These are phyloP conservation scores for Polytrichum commune DNA, from an alignment of 225 moss, liverwort and hornwort genomes.

Conservation along the genomic window DNA sequence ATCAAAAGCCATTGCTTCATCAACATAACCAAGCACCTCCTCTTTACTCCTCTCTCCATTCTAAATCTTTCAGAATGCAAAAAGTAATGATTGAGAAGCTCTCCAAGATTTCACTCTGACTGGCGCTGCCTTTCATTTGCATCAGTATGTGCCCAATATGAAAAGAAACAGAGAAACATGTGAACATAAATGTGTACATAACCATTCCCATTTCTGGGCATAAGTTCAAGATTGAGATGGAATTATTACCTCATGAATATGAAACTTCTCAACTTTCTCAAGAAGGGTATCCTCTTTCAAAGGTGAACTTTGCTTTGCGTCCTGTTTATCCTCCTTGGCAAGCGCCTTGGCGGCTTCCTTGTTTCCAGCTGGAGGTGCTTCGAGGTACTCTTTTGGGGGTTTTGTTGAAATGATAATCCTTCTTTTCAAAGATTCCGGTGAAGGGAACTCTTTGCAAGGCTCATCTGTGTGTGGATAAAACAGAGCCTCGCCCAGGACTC, in stretches of 20 bases:
- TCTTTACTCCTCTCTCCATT: too few relatives aligned
- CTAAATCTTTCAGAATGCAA: too few relatives aligned
- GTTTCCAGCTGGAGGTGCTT: conserved; percentile 8
- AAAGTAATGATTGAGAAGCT: too few relatives aligned
- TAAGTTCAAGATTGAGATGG: neutral
- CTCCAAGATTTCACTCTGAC: neutral
- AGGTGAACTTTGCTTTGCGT: conserved; percentile 16
- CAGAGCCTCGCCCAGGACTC: conserved; percentile 44
- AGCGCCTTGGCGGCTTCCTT: conserved; percentile 3
- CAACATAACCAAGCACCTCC: too few relatives aligned
- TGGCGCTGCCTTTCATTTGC: neutral
- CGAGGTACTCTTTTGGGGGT: conserved; percentile 63
- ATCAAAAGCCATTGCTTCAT: too few relatives aligned
- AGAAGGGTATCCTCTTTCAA: conserved; percentile 43
- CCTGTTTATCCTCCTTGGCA: conserved; percentile 22
- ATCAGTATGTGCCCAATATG: too few relatives aligned
- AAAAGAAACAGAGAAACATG: too few relatives aligned
- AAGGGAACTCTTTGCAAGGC: conserved; percentile 54
- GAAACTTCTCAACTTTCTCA: conserved; percentile 30
- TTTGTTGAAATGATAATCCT: conserved; percentile 84
- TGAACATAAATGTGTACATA: too few relatives aligned
- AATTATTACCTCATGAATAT: conserved; percentile 23
- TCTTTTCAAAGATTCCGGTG: conserved; percentile 59
- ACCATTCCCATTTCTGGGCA: neutral
- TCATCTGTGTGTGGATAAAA: conserved; percentile 40